phyloP scores from a whole-genome alignment of 495 filamentous ascomycete species.

The Tuber magnatum region DNA sequence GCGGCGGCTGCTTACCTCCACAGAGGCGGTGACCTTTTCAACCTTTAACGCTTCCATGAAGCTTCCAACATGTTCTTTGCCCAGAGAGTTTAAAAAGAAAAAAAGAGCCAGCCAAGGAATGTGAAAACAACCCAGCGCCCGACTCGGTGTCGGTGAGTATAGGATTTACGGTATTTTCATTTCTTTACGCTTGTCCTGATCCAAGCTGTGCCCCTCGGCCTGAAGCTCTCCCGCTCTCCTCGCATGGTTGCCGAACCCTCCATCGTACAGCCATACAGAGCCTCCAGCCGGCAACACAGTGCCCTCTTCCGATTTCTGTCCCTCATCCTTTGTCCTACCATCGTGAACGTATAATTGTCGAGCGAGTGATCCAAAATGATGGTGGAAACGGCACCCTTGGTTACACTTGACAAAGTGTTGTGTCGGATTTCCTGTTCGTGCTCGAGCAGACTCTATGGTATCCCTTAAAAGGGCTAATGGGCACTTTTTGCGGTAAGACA shows the following conservation, averaged over 20 bases:
- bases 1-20: background rate
- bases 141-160: background rate
- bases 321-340: background rate
- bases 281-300: background rate
- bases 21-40: background rate
- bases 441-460: background rate
- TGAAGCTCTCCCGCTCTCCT: background rate
- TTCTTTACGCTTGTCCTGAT: background rate
- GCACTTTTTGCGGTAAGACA: background rate
- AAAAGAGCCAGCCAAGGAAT: background rate
- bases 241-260: background rate
- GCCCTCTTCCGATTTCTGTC: background rate
- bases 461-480: background rate
- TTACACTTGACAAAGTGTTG: background rate
- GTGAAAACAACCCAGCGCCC: background rate
- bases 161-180: background rate
- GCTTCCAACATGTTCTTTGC: background rate
- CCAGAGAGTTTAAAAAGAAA: background rate
- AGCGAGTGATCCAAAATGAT: background rate
- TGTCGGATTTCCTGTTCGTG: background rate
- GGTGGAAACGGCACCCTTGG: background rate
- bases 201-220: background rate
- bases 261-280: background rate
- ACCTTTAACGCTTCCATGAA: background rate
- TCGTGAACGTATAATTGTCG: background rate